Conservation (phyloP, 1,284 basidiomycete species). For the Naganishia sp. region DNA sequence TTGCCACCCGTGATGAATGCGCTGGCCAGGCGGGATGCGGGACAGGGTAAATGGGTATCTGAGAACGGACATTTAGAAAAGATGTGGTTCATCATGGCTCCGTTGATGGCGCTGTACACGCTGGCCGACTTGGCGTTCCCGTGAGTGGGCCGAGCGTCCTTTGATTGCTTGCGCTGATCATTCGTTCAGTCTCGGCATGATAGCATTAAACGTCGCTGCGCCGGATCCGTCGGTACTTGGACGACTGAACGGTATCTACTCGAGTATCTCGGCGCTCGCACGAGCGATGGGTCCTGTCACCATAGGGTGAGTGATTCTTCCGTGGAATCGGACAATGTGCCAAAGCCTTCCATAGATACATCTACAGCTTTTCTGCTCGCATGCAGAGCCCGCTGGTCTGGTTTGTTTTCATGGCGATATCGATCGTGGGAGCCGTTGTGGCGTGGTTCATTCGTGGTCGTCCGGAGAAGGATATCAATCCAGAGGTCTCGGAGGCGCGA, state of each 20-base stretch:
- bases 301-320: conserved; percentile 33
- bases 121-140: conserved; percentile 37
- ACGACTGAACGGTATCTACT: conserved; percentile 35
- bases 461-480: neutral
- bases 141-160: conserved; percentile 28
- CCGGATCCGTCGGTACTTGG: conserved; percentile 30
- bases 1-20: conserved; percentile 38
- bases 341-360: conserved; percentile 7
- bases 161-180: neutral
- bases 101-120: conserved; percentile 36
- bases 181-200: conserved; percentile 3
- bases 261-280: conserved; percentile 32
- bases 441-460: conserved; percentile 16
- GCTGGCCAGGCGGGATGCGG: conserved; percentile 22
- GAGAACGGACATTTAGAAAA: conserved; percentile 30
- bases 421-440: conserved; percentile 23
- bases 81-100: conserved; percentile 37
- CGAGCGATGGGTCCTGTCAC: conserved; percentile 36
- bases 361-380: conserved; percentile 35
- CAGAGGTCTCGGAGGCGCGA: too few relatives aligned
- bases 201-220: conserved; percentile 11
- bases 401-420: conserved; percentile 34
- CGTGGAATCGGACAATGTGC: too few relatives aligned
- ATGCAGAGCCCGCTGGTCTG: conserved; percentile 34
- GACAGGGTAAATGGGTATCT: conserved; percentile 30